A percentile compares a stretch with the other conserved stretches of the same genome.
phyloP scores from a whole-genome alignment of 306 rosid genomes.

The Prinsepia uniflora region DNA sequence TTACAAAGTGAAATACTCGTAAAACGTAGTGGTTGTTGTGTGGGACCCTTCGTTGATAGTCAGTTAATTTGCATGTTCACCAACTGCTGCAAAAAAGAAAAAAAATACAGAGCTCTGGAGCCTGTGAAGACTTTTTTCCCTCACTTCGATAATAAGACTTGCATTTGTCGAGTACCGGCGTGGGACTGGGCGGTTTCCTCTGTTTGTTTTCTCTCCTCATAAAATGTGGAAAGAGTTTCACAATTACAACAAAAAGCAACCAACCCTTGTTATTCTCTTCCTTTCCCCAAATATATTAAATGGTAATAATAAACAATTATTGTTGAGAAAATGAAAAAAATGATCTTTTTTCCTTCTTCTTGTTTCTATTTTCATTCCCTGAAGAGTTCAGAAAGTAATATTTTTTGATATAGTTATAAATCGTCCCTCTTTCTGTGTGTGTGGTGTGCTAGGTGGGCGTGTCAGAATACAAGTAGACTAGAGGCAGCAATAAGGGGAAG shows the following conservation, averaged over 20 bases:
- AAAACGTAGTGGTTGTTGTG: not conserved
- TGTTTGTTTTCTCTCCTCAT: not conserved
- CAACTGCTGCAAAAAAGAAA: not conserved
- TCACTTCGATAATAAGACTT: not conserved
- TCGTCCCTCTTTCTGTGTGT: conserved; percentile 11
- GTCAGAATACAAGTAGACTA: conserved; percentile 36
- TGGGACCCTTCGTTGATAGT: not conserved
- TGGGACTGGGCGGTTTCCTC: not conserved
- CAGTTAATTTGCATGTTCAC: not conserved
- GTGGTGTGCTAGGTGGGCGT: conserved; percentile 9
- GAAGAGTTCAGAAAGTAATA: not conserved
- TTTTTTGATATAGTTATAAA: not conserved
- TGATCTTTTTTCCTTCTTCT: not conserved
- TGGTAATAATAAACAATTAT: not conserved
- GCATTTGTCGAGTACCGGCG: conserved; percentile 3
- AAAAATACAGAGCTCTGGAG: not conserved
- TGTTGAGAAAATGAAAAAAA: not conserved
- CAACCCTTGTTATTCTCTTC: not conserved
- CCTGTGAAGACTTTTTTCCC: not conserved
- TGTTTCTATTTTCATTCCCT: not conserved
- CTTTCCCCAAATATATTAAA: not conserved
- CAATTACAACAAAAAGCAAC: not conserved
- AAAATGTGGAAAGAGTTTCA: not conserved
- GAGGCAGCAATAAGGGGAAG: conserved; percentile 18
- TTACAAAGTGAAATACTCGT: not conserved